Percentiles rank a stretch among this genome's conserved stretches.
phyloP scores from a whole-genome alignment of 2,329 filamentous ascomycete genomes.

The Chrysoporthe deuterocubensis region DNA sequence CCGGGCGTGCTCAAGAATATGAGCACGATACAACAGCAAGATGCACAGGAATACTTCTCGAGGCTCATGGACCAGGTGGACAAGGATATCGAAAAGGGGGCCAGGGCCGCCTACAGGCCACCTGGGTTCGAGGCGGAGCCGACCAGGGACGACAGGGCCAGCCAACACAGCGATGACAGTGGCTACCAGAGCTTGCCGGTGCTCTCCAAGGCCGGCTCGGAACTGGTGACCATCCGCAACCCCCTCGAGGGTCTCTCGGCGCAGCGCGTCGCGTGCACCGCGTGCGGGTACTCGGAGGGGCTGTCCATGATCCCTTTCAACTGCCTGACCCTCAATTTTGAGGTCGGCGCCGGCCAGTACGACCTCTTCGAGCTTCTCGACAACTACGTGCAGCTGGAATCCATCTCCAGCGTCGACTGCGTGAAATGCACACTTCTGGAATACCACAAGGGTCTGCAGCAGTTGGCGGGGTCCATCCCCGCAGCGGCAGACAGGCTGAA shows the following conservation, averaged over 20 bases:
- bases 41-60: constrained; percentile 96
- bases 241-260: constrained; percentile 87
- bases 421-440: constrained; percentile 83
- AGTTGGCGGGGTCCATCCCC: constrained; percentile 56
- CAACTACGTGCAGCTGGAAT: constrained; percentile 82
- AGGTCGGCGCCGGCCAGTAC: constrained; percentile 62
- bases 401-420: constrained; percentile 89
- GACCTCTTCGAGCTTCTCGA: constrained; percentile 80
- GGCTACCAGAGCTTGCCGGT: constrained; percentile 56
- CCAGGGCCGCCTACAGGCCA: constrained; percentile 37
- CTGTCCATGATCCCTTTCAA: constrained; percentile 92
- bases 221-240: constrained; percentile 58
- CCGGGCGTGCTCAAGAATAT: constrained; percentile 83
- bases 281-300: constrained; percentile 85
- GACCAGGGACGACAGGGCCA: constrained; percentile 48
- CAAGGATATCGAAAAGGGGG: constrained; percentile 67
- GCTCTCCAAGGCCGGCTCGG: constrained; percentile 41
- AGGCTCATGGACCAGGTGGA: constrained; percentile 86
- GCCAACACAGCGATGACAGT: constrained; percentile 60
- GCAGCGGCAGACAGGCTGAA: constrained; percentile 61
- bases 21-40: constrained; percentile 95
- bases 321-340: constrained; percentile 85
- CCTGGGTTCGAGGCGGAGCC: constrained; percentile 47
- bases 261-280: constrained; percentile 84
- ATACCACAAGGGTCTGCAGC: constrained; percentile 51